Evolutionary conservation across 305 asterid species (phyloP), one percentile per base, ranked within the genome.

Genomic region (Withania somnifera): DNA sequence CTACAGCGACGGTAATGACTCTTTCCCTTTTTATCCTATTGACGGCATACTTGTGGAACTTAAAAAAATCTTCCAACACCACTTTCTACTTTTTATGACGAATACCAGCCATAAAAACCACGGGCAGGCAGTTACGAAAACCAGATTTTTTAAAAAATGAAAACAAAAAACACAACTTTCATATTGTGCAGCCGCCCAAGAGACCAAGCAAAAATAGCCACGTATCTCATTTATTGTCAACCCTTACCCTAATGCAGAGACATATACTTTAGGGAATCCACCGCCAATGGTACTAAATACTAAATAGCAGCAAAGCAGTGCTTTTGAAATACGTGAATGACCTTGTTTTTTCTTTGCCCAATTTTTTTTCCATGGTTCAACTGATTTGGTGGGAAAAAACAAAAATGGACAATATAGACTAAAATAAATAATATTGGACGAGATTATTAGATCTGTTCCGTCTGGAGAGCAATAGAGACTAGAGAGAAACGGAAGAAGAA

Each of bases 211-310:
- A 2, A 81, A 82, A 24, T 7, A 4, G 90, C 88, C 90, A 89
- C 89, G 91, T 84, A 80, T 38, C 81, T 28, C 60, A 84, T 76
- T 79, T 34, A 81, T 83, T 81, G 75, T 26, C 82, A 81, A 85
- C 66, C 57, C 30, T 64, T 81, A 73, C 36, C 73, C 19, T 60
- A 67, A 34, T 63, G 19, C 60, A 69, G 76, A 82, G 36, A 5
- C 45, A 36, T 20, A 64, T 60, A 82, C 67, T 71, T 81, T 67
- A 10, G 32, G 83, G 73, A 84, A 83, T 66, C 86, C 92, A 90
- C 95, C 95, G 93, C 90, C 87, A 15, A 30, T 79, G 63, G 47
- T 52, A 83, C 32, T 93, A 91, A 90, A 89, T 52, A 83, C 32
- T 93, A 91, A 90, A 89, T 91, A 47, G 71, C 19, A 82, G 54